A percentile compares a stretch with the other conserved stretches of the same genome.
Conservation (phyloP, 2,329 filamentous ascomycete genomes). For the Gremmenia infestans region DNA sequence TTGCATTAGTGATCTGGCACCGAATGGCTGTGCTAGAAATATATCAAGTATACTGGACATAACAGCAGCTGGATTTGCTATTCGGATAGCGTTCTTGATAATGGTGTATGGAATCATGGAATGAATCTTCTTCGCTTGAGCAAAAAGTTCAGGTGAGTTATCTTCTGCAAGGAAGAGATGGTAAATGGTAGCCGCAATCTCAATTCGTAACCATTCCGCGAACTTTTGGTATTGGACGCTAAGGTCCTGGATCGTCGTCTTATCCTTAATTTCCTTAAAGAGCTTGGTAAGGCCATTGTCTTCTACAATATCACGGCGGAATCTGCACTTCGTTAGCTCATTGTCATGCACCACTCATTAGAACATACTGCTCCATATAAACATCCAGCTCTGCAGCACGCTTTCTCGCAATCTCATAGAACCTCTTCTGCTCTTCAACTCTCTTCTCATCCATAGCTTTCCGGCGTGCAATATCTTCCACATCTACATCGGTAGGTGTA, state of each 20-base stretch:
- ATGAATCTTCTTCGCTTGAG: constrained; percentile 89
- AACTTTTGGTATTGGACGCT: constrained; percentile 97
- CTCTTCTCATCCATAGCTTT: constrained; percentile 83
- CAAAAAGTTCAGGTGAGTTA: constrained; percentile 94
- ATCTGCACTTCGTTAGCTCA: constrained; percentile 37
- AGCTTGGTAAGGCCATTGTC: constrained; percentile 83
- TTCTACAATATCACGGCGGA: constrained; percentile 63
- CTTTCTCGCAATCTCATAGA: constrained; percentile 91
- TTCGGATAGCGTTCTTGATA: constrained; percentile 93
- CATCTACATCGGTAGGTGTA: constrained; percentile 73
- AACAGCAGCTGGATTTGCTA: constrained; percentile 92
- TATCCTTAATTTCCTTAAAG: constrained; percentile 88
- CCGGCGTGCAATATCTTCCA: constrained; percentile 71
- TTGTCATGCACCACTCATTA: not conserved
- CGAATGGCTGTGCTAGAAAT: constrained; percentile 93
- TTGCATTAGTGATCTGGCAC: constrained; percentile 83
- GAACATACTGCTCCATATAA: constrained; percentile 86
- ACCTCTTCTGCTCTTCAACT: constrained; percentile 85
- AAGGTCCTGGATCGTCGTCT: constrained; percentile 79
- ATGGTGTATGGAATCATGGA: constrained; percentile 89
- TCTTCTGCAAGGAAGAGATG: constrained; percentile 97
- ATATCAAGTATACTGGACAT: constrained; percentile 95
- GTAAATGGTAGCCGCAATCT: constrained; percentile 93
- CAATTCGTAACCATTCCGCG: constrained; percentile 95
- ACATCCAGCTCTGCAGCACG: constrained; percentile 90